These are phyloP conservation scores for Rhododendron vialii DNA, from an alignment of 148 eudicot genomes.

Conservation along the genomic window DNA sequence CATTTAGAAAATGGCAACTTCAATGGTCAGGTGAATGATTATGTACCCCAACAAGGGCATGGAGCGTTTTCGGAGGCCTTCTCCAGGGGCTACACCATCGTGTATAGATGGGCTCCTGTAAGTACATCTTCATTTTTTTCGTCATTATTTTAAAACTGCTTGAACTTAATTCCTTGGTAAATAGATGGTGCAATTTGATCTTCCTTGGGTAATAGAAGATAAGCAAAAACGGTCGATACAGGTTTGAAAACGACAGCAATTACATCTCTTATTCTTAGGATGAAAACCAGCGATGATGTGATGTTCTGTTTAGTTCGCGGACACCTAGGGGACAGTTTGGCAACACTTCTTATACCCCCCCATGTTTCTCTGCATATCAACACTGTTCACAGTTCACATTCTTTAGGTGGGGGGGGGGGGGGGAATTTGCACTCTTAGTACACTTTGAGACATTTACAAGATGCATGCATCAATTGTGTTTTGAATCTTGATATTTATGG, in stretches of 20 bases:
- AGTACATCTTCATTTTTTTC: conserved; percentile 23
- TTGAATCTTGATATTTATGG: not conserved
- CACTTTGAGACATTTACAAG: not conserved
- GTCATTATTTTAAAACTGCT: not conserved
- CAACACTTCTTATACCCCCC: not conserved
- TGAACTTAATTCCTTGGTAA: not conserved
- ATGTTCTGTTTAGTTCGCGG: not conserved
- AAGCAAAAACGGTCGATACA: not conserved
- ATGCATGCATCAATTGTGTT: not conserved
- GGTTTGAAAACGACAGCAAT: not conserved
- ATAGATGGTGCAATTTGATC: not conserved
- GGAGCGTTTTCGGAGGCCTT: conserved; percentile 57
- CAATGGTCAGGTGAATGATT: conserved; percentile 14
- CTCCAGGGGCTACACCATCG: conserved; percentile 53
- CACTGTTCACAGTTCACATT: not conserved
- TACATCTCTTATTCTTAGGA: not conserved
- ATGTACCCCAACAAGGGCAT: conserved; percentile 14
- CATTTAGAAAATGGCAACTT: conserved; percentile 56
- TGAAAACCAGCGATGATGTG: not conserved
- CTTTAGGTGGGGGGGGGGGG: not conserved
- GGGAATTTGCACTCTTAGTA: not conserved
- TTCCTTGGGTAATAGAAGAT: not conserved
- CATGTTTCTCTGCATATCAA: not conserved
- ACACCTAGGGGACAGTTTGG: not conserved
- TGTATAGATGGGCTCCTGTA: conserved; percentile 88